A percentile compares a stretch with the other conserved stretches of the same genome.
Evolutionary conservation across 495 filamentous ascomycete species (phyloP).

Genomic region (Aspergillus taichungensis): DNA sequence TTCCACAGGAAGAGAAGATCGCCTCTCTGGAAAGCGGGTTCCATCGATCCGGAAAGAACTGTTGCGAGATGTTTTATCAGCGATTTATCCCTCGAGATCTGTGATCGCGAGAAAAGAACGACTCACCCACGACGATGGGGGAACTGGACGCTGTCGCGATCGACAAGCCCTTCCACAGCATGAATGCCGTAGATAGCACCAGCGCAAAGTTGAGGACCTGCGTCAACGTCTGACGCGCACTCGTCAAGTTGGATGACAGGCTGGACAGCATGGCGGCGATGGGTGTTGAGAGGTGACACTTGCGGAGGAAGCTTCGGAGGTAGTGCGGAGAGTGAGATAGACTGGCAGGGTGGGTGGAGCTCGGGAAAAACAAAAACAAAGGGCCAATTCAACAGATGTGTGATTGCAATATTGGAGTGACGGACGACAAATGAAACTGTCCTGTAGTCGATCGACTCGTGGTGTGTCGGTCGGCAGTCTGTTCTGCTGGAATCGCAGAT

Average conservation of each 20-base stretch:
- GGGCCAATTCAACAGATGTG: no score
- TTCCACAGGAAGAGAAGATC: slow-evolving; percentile 96
- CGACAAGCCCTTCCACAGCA: slow-evolving; percentile 96
- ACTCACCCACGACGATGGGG: slow-evolving; percentile 68
- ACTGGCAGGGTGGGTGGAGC: neutral
- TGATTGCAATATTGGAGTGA: no score
- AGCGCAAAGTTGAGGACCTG: slow-evolving; percentile 94
- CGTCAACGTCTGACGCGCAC: slow-evolving; percentile 75
- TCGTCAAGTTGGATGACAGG: slow-evolving; percentile 49
- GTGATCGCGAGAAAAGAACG: no score
- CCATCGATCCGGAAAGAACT: slow-evolving; percentile 91
- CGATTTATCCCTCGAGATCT: neutral
- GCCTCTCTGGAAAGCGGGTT: slow-evolving; percentile 92
- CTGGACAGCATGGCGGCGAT: slow-evolving; percentile 61
- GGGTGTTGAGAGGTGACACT: neutral
- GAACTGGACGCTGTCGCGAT: slow-evolving; percentile 78
- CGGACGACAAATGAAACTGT: no score
- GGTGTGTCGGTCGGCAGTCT: no score
- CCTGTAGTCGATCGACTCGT: no score
- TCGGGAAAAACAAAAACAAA: neutral
- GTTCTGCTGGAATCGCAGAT: neutral
- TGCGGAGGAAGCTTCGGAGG: slow-evolving; percentile 12
- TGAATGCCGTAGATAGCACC: slow-evolving; percentile 90
- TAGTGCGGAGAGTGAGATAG: slow-evolving; percentile 9
- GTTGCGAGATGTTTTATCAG: neutral